Conservation (phyloP, 129 eudicot species). For the Flaveria trinervia region DNA sequence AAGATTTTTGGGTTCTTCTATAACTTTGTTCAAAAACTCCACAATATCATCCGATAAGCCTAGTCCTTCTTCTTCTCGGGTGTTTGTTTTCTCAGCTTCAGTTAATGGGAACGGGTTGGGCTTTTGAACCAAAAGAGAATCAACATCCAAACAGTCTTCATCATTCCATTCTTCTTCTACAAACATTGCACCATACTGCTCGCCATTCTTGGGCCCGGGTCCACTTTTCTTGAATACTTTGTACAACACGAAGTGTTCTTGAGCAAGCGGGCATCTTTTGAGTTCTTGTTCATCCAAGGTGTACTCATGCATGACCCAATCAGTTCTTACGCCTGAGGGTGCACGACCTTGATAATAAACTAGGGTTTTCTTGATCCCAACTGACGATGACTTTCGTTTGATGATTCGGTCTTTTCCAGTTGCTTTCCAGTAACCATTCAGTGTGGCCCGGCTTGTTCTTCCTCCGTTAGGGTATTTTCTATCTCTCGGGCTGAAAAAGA, state of each 20-base stretch:
- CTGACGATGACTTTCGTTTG: constrained; percentile 50
- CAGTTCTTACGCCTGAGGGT: constrained; percentile 75
- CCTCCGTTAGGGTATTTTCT: constrained; percentile 81
- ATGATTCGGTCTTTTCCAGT: constrained; percentile 86
- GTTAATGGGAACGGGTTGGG: constrained; percentile 26
- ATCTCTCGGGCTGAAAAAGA: constrained; percentile 85
- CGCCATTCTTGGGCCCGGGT: constrained; percentile 92
- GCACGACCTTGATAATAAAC: constrained; percentile 90
- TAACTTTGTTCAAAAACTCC: constrained; percentile 46
- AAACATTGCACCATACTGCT: constrained; percentile 90
- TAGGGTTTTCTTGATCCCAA: constrained; percentile 77
- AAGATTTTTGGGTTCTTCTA: constrained; percentile 40
- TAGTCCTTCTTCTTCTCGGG: constrained; percentile 19
- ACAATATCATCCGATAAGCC: constrained; percentile 40
- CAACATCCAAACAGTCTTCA: constrained; percentile 42
- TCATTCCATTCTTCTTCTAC: constrained; percentile 92
- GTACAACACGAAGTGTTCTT: constrained; percentile 67
- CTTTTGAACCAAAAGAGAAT: constrained; percentile 28
- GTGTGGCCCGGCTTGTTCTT: constrained; percentile 75
- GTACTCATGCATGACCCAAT: constrained; percentile 98
- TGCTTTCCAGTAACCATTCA: constrained; percentile 90
- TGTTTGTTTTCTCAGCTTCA: constrained; percentile 6
- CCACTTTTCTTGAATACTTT: constrained; percentile 87
- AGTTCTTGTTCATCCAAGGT: constrained; percentile 84
- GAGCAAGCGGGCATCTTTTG: constrained; percentile 57